Evolutionary conservation across 768 basidiomycete species (phyloP).

Genomic region (Coprinellus micaceus): DNA sequence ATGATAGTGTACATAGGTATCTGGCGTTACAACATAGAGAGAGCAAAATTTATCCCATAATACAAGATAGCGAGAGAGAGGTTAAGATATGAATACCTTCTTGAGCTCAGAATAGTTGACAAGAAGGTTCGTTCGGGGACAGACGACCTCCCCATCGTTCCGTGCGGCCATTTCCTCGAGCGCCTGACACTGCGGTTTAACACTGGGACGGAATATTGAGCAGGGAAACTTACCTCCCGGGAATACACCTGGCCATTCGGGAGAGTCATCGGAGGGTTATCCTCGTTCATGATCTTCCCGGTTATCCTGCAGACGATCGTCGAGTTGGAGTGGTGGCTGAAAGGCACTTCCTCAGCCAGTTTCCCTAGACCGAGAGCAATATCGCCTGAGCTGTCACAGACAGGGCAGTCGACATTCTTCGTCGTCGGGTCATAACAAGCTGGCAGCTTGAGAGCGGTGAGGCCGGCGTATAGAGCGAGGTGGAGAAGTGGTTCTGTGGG

Average conservation of each 20-base stretch:
- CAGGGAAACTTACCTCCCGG: slow-evolving; percentile 59
- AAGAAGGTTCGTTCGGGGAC: slow-evolving; percentile 66
- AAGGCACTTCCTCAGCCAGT: slow-evolving; percentile 83
- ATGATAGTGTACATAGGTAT: too few relatives aligned
- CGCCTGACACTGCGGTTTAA: slow-evolving; percentile 47
- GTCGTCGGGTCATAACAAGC: slow-evolving; percentile 65
- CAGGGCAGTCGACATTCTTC: slow-evolving; percentile 85
- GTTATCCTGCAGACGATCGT: slow-evolving; percentile 91
- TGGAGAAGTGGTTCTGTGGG: slow-evolving; percentile 85
- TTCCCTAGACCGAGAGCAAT: slow-evolving; percentile 55
- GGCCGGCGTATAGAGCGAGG: slow-evolving; percentile 86
- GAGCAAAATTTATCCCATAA: not conserved
- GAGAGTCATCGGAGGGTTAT: slow-evolving; percentile 90
- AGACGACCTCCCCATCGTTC: slow-evolving; percentile 76
- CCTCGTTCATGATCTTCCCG: slow-evolving; percentile 92
- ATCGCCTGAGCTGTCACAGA: slow-evolving; percentile 62
- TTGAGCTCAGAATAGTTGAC: slow-evolving; percentile 65
- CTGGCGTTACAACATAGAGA: too few relatives aligned
- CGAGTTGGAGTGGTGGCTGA: slow-evolving; percentile 91
- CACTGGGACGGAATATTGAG: slow-evolving; percentile 5
- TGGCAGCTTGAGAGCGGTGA: slow-evolving; percentile 86
- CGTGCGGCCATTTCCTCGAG: slow-evolving; percentile 83
- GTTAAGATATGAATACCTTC: slow-evolving; percentile 90
- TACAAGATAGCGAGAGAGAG: not conserved
- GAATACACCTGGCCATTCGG: slow-evolving; percentile 92